Percentiles rank a stretch among this genome's conserved stretches.
These are phyloP conservation scores for Ustulina deusta DNA, from an alignment of 2,329 filamentous ascomycete species.

Conservation along the genomic window DNA sequence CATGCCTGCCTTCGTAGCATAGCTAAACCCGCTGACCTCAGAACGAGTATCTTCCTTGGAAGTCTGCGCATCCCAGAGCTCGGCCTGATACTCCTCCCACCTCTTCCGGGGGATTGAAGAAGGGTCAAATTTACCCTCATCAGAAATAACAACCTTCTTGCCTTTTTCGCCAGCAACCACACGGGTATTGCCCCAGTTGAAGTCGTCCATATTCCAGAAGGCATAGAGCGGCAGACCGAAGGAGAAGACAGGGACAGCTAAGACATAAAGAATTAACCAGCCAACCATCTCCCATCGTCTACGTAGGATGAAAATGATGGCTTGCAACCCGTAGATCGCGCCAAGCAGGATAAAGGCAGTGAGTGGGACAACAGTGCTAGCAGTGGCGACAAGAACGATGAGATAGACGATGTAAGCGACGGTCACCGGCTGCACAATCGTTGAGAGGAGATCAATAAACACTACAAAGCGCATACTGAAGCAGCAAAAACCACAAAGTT, in stretches of 20 bases:
- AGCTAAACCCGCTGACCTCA: slow-evolving; percentile 92
- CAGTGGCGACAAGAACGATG: slow-evolving; percentile 76
- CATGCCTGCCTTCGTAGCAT: slow-evolving; percentile 83
- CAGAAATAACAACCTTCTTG: slow-evolving; percentile 90
- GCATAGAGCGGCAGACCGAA: slow-evolving; percentile 91
- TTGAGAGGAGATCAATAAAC: slow-evolving; percentile 92
- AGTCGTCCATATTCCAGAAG: slow-evolving; percentile 99
- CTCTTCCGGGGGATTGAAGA: slow-evolving; percentile 93
- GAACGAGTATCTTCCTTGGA: slow-evolving; percentile 84
- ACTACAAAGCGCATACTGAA: slow-evolving; percentile 99
- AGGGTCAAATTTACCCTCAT: slow-evolving; percentile 98
- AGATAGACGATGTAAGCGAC: slow-evolving; percentile 91
- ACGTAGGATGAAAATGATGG: slow-evolving; percentile 94
- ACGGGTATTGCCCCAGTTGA: slow-evolving; percentile 99
- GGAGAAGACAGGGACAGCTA: slow-evolving; percentile 91
- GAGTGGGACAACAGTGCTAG: slow-evolving; percentile 76
- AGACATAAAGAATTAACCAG: slow-evolving; percentile 97
- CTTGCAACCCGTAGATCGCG: slow-evolving; percentile 97
- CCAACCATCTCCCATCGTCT: slow-evolving; percentile 99
- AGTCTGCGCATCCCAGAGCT: slow-evolving; percentile 95
- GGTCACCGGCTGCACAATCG: slow-evolving; percentile 90
- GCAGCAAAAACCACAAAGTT: slow-evolving; percentile 99
- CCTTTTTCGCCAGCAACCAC: slow-evolving; percentile 94
- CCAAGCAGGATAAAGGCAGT: slow-evolving; percentile 91
- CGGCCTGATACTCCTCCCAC: slow-evolving; percentile 99